phyloP scores from a whole-genome alignment of 75 land plant genomes.

The Picea glauca region DNA sequence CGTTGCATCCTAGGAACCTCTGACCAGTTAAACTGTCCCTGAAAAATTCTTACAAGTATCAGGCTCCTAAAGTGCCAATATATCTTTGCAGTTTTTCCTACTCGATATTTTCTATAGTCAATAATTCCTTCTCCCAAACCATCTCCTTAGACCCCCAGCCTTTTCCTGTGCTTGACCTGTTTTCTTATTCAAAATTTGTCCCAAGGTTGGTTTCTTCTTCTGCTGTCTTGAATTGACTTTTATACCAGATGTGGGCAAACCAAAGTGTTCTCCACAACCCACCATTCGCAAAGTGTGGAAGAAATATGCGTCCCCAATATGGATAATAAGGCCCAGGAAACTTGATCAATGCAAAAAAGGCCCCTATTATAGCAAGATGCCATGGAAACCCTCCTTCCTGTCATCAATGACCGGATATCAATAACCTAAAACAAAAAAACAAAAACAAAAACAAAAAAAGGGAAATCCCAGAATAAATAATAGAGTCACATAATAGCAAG shows the following conservation, averaged over 20 bases:
- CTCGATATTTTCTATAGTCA: neutral
- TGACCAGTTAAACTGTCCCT: neutral
- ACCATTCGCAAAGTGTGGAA: slow-evolving; percentile 68
- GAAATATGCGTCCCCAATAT: slow-evolving; percentile 47
- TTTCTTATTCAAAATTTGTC: neutral
- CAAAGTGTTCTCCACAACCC: slow-evolving; percentile 50
- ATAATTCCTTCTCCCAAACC: neutral
- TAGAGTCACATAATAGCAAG: neutral
- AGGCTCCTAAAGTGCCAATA: neutral
- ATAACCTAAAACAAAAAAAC: neutral
- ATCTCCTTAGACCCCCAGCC: neutral
- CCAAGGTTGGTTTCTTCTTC: neutral
- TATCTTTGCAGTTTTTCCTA: neutral
- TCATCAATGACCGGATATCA: neutral
- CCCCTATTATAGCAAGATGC: slow-evolving; percentile 51
- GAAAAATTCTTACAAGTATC: neutral
- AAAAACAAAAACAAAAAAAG: neutral
- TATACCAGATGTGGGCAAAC: slow-evolving; percentile 32
- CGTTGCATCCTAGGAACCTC: neutral
- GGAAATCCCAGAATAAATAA: neutral
- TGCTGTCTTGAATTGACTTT: slow-evolving; percentile 11
- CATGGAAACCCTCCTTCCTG: slow-evolving; percentile 57
- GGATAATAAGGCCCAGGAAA: slow-evolving; percentile 62
- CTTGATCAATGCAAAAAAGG: slow-evolving; percentile 46
- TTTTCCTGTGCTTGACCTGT: neutral